A percentile compares a stretch with the other conserved stretches of the same genome.
Evolutionary conservation across 192 early-diverging fungal species (phyloP).

Genomic region (Linnemannia elongata): DNA sequence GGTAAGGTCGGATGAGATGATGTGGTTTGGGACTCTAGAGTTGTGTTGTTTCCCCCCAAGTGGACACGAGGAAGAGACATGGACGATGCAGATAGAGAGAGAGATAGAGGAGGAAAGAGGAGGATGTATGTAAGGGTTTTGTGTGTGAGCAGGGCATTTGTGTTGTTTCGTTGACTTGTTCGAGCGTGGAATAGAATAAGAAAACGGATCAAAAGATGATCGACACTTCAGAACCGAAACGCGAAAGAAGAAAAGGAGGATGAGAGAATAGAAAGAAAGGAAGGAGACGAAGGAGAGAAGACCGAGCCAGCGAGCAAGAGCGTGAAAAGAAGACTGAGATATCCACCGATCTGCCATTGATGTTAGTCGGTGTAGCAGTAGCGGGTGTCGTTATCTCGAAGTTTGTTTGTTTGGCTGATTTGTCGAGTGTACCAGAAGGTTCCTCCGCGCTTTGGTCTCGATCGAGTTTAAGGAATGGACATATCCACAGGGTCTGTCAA

Average conservation of each 20-base stretch:
- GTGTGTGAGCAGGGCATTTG: slow-evolving; percentile 36
- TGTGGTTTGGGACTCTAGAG: neutral
- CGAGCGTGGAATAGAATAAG: slow-evolving; percentile 7
- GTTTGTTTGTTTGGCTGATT: neutral
- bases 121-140: slow-evolving; percentile 23
- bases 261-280: neutral
- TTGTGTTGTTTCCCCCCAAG: neutral
- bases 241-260: slow-evolving; percentile 1
- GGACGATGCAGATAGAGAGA: neutral
- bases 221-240: neutral
- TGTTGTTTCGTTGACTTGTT: neutral
- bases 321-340: neutral
- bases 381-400: neutral
- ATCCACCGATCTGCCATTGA: neutral
- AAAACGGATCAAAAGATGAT: slow-evolving; percentile 2
- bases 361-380: neutral
- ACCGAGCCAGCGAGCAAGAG: neutral
- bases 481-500: neutral
- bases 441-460: neutral
- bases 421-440: no score
- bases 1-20: slow-evolving; percentile 2
- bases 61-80: neutral
- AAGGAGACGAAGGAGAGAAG: neutral
- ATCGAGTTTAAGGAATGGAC: neutral
- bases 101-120: slow-evolving; percentile 9